Evolutionary conservation across 352 stramenopile genomes (phyloP), one percentile per base, ranked within the genome.

Genomic region (Saprolegnia parasitica): DNA sequence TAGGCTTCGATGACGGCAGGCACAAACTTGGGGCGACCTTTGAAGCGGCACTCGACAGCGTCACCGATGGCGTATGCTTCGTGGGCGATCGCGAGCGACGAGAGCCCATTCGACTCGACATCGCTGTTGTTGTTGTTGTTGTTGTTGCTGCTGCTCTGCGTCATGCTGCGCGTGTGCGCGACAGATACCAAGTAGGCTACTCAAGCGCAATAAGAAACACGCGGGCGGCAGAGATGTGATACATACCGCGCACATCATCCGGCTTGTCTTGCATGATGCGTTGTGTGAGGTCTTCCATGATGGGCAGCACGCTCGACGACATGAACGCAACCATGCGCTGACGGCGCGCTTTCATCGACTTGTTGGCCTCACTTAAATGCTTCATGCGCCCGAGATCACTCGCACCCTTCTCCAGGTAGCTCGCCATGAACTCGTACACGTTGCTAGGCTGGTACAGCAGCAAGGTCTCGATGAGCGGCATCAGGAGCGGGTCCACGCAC

Each of bases 311-410:
- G 40, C 77, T 91, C 52, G 83, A 89, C 20, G 84, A 87, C 84
- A 94, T 92, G 68, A 90, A 93, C 42, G 91, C 81, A 32, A 86
- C 83, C 86, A 92, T 94, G 54, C 87, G 88, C 15, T 76, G 78
- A 13, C 83, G 86, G 39, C 58, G n/a, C 21, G 58, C 39, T 26
- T 81, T 88, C 4, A 82, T 79, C 18, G 91, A 78, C 63, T 88
- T 90, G 55, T 81, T 89, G 15, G 82, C 82, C 42, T 89, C 88
- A 54, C 79, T 75, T 18, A 79, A 68, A 24, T 61, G 76, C 13
- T 65, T 24, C 84, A 78, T 21, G 42, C 56, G 1, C 67, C 45
- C 57, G 87, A 87, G 15, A 10, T 8, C 42, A 1, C 18, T 8
- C 76, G 68, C 32, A 8, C 24, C 35, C 89, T 40, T 76, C 65